A percentile compares a stretch with the other conserved stretches of the same genome.
Conservation (phyloP, 139 green algal genomes). For the Nannochloris sp. region DNA sequence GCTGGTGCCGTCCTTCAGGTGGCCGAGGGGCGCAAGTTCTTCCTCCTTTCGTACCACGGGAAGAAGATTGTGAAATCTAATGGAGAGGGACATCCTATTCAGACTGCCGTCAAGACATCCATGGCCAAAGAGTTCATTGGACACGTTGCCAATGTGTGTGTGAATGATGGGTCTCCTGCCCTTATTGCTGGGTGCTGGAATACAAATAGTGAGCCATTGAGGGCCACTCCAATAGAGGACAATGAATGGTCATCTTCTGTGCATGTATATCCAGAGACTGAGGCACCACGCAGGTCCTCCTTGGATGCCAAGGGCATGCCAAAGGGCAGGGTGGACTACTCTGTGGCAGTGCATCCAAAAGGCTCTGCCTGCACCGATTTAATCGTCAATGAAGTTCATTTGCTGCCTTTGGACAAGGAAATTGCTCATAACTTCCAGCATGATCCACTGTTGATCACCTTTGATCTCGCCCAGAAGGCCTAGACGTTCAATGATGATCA, state of each 20-base stretch:
- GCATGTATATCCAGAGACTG: not conserved
- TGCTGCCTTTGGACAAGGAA: not conserved
- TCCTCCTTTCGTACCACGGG: constrained; percentile 7
- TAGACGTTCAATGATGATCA: no score
- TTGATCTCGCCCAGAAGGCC: not conserved
- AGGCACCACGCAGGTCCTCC: not conserved
- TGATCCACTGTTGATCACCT: constrained; percentile 2
- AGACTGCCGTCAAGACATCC: constrained; percentile 8
- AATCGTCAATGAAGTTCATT: constrained; percentile 2
- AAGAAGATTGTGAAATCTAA: constrained; percentile 2
- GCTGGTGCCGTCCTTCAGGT: constrained; percentile 4
- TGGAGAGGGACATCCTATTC: not conserved
- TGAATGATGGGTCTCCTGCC: constrained; percentile 1
- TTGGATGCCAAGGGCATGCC: constrained; percentile 5
- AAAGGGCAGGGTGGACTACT: constrained; percentile 6
- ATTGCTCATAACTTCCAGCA: constrained; percentile 9
- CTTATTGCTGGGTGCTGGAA: constrained; percentile 13
- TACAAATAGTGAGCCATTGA: constrained; percentile 5
- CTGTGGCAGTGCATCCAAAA: constrained; percentile 5
- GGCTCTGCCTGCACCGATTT: constrained; percentile 1
- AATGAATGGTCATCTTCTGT: constrained; percentile 6
- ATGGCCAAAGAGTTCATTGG: constrained; percentile 13
- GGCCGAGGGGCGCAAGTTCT: constrained; percentile 2
- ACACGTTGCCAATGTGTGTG: constrained; percentile 3
- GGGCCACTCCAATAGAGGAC: not conserved